Evolutionary conservation across 257 asterid genomes (phyloP), one percentile per base, ranked within the genome.

Genomic region (Solanum rostratum): DNA sequence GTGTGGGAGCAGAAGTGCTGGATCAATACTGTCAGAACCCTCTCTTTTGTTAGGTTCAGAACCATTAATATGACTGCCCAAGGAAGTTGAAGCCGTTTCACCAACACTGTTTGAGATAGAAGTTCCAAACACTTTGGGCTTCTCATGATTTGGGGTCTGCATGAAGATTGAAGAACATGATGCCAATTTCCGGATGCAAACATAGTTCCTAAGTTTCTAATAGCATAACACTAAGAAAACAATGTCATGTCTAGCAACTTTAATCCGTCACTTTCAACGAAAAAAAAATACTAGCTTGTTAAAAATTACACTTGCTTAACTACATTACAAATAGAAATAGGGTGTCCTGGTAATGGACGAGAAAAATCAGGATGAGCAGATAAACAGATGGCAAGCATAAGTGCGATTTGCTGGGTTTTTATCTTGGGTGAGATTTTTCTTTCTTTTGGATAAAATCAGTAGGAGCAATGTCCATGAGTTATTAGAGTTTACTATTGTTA

Each of bases 131-230:
- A 88, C 88, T 84, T 91, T 87, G 53, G 87, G 85, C 63, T 89
- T 92, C 80, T 89, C 97, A 69, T 86, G 88, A 41, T 76, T 83
- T 24, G 90, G 88, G 70, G 89, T 89, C 97, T 95, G 98, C 91
- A 87, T 65, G 79, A 85, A 88, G 83, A 83, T 82, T 49, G 90
- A 89, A 86, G 91, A 78, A 78, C 46, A 50, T 78, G 46, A 76
- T 57, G 50, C 52, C 39, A 4, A 33, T 33, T 33, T 33, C 39
- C 74, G 11, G 80, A 54, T 62, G 54, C 74, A 53, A 13, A 37
- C 10, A 52, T 18, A 84, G 15, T 52, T 66, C 65, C 85, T 59
- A 53, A 24, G 33, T 63, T 46, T 49, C 45, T 46, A 49, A 49
- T 49, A 4, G 62, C 8, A 2, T 49, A 49, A 27, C 14, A 7